Base-by-base conservation (phyloP, 257 asterid genomes). In the Ocimum tenuiflorum region DNA sequence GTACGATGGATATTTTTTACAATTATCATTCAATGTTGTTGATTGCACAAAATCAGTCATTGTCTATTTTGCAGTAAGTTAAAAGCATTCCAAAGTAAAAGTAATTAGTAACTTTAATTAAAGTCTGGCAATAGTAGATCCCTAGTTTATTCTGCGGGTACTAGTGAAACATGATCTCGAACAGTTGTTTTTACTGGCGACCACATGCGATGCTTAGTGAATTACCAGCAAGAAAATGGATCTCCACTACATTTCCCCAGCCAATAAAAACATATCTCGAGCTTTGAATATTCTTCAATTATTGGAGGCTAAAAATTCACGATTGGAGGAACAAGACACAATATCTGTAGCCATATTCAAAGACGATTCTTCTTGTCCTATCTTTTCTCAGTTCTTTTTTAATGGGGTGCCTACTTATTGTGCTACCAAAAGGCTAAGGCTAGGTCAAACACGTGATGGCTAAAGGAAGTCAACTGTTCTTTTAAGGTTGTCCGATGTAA, bases 331-430 rank as follows among this genome's bases (percentile, higher is more conserved):
- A 3, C 12, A 8, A 58, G 43, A 59, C 67, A 18, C 54, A 50
- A n/a, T 24, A 8, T 13, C 69, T 69, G 79, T 69, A 58, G 73
- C 59, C 76, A 69, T 59, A 47, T 58, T 19, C 13, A 52, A 33
- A 33, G 60, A 61, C 17, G 70, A 54, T 65, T 71, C 20, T 48
- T 14, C 52, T 13, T 54, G 29, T 47, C 68, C 67, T 53, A 48
- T 68, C 64, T 29, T 46, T 61, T 45, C 46, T 29, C 15, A 46
- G n/a, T 48, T 31, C 64, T 64, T 38, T 72, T 64, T 7, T 45
- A 56, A 38, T 24, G 68, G 61, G 43, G 24, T 24, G 35, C 27
- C 45, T 27, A n/a, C n/a, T n/a, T n/a, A n/a, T n/a, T n/a, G n/a
- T n/a, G n/a, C 63, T 62, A 27, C 11, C 17, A 9, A 36, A 59